Percentiles rank a stretch among this genome's conserved stretches.
Conservation (phyloP, 495 filamentous ascomycete genomes). For the Penicillium canariense region DNA sequence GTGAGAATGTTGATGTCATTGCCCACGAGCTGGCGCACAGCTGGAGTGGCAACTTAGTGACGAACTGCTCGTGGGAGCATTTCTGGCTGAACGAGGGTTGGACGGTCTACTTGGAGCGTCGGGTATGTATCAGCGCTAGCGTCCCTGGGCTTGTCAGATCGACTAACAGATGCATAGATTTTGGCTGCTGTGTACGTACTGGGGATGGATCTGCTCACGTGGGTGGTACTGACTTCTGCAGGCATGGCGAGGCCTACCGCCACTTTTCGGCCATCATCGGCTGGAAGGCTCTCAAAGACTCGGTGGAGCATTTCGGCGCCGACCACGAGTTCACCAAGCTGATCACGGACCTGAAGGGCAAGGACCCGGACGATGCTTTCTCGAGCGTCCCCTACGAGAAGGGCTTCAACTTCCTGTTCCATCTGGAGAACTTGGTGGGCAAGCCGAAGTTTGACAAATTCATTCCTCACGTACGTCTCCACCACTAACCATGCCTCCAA, state of each 20-base stretch:
- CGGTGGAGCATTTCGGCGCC: constrained; percentile 69
- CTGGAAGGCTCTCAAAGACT: constrained; percentile 63
- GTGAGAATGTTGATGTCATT: constrained; percentile 94
- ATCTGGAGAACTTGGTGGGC: constrained; percentile 82
- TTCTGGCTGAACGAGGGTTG: constrained; percentile 98
- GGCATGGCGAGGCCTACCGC: constrained; percentile 77
- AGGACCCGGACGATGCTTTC: constrained; percentile 95
- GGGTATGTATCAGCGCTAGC: constrained; percentile 40
- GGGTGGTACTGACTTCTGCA: constrained; percentile 8
- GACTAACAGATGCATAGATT: constrained; percentile 23
- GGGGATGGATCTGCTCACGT: neutral
- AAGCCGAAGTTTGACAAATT: constrained; percentile 85
- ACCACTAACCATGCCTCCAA: neutral
- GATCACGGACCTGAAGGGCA: constrained; percentile 77
- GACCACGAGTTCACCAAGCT: constrained; percentile 93
- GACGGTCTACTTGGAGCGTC: constrained; percentile 89
- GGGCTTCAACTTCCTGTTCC: constrained; percentile 76
- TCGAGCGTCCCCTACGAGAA: constrained; percentile 75
- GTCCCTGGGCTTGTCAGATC: neutral
- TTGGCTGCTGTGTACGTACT: constrained; percentile 31
- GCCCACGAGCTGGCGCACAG: constrained; percentile 90
- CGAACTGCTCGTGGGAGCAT: constrained; percentile 90
- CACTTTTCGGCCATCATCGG: constrained; percentile 89
- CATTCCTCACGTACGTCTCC: constrained; percentile 68
- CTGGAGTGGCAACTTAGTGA: constrained; percentile 93